Evolutionary conservation across 805 yeast species (phyloP), one percentile per base, ranked within the genome.

Genomic region (Metschnikowia lochheadii): DNA sequence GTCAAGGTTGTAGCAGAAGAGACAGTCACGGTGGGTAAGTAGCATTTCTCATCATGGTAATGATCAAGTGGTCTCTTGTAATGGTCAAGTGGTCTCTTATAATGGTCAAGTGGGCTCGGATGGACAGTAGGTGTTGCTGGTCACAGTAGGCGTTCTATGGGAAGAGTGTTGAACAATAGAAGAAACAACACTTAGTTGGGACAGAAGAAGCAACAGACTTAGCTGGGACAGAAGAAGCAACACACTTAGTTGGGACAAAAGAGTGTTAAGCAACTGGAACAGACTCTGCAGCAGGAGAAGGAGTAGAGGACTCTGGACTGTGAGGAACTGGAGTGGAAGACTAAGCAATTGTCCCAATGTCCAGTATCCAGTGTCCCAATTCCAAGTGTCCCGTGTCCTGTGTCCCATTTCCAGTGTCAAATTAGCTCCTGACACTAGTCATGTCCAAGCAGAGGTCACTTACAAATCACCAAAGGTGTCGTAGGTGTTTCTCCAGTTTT

Each of bases 401-500:
- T 18, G 23, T 6, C 23, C n/a, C n/a, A n/a, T n/a, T n/a, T n/a
- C n/a, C 23, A 21, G 7, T 21, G 23, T 21, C 23, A 6, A 21
- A 21, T 1, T 21, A 23, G 26, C 8, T 23, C 3, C 26, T 23
- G 26, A 8, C 7, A 23, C 29, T 26, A 8, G 29, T 26, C 8
- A 26, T 26, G 5, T 26, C 29, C 29, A 18, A 18, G 3, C 20
- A 18, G 20, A 18, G 20, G 20, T 6, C 31, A 7, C 8, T 46
- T 64, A 79, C 53, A 80, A 69, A 48, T 79, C 83, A 33, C 73
- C 79, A 61, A 75, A 83, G 21, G 68, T 59, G 52, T 80, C 79
- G 66, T 79, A 78, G 38, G 81, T 81, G 8, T 66, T 67, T 64
- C 84, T 78, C 92, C 94, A 87, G 56, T 79, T 71, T 44, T 77